Percentiles rank a stretch among this genome's conserved stretches.
These are phyloP conservation scores for Cotoneaster glaucophyllus DNA, from an alignment of 306 rosid genomes.

Conservation along the genomic window DNA sequence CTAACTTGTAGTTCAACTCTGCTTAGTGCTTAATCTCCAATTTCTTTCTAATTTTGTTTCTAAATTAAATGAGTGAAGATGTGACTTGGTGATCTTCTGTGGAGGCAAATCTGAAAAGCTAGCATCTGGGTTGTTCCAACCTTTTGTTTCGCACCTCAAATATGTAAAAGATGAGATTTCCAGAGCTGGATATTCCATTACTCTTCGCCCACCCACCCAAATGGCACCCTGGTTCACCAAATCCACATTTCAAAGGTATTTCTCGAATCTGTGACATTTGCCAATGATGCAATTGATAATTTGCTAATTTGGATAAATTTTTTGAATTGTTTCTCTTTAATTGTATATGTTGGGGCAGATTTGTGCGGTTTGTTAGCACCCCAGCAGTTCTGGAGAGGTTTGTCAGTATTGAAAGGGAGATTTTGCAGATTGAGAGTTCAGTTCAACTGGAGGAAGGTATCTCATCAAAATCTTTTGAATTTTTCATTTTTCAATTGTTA, in stretches of 20 bases:
- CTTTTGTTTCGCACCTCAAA: slow-evolving; percentile 53
- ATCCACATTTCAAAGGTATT: slow-evolving; percentile 54
- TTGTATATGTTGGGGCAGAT: slow-evolving; percentile 20
- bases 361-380: slow-evolving; percentile 71
- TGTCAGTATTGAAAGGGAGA: slow-evolving; percentile 52
- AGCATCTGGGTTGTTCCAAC: slow-evolving; percentile 62
- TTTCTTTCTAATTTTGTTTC: neutral
- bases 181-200: slow-evolving; percentile 62
- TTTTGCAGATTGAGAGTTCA: slow-evolving; percentile 53
- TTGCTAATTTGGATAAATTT: neutral
- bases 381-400: slow-evolving; percentile 68
- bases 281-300: neutral
- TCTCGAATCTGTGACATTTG: neutral
- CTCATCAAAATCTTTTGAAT: neutral
- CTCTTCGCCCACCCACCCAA: slow-evolving; percentile 41
- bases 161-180: slow-evolving; percentile 55
- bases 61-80: slow-evolving; percentile 24
- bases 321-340: neutral
- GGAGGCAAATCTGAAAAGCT: slow-evolving; percentile 43
- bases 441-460: slow-evolving; percentile 35
- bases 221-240: slow-evolving; percentile 51
- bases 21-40: neutral
- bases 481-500: neutral
- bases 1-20: neutral
- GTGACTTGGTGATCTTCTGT: slow-evolving; percentile 45